A percentile compares a stretch with the other conserved stretches of the same genome.
Conservation (phyloP, 2,329 filamentous ascomycete genomes). For the Fusarium scirpi region DNA sequence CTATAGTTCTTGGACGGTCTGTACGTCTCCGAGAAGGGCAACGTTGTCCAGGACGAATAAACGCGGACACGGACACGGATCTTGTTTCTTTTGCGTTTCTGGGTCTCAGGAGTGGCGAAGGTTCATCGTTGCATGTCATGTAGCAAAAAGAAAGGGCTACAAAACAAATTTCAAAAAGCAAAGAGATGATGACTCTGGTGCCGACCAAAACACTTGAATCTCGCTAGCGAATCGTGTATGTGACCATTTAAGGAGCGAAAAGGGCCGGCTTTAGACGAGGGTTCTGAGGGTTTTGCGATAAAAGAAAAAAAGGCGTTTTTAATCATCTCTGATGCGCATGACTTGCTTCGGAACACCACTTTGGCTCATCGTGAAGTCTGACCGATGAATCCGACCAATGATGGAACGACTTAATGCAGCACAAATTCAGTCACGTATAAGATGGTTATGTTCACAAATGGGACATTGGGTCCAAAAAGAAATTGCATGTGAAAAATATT, state of each 20-base stretch:
- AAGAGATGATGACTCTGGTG: constrained; percentile 52
- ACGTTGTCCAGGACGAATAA: constrained; percentile 84
- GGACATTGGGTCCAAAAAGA: neutral
- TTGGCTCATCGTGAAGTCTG: constrained; percentile 20
- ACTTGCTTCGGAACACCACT: constrained; percentile 24
- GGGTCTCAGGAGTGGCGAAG: constrained; percentile 73
- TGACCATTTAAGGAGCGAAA: constrained; percentile 38
- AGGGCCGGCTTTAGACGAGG: constrained; percentile 40
- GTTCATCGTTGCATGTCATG: constrained; percentile 72
- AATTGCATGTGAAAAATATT: constrained; percentile 19
- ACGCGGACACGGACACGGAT: constrained; percentile 55
- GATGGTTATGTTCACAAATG: neutral
- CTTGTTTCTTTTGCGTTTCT: constrained; percentile 69
- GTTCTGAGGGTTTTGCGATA: constrained; percentile 33
- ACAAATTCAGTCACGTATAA: constrained; percentile 1
- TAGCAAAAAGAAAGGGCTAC: constrained; percentile 63
- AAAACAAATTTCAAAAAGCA: constrained; percentile 56
- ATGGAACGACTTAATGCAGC: neutral
- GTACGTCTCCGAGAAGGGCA: constrained; percentile 99
- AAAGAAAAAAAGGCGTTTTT: constrained; percentile 37
- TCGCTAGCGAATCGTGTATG: constrained; percentile 32
- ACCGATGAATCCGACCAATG: constrained; percentile 3
- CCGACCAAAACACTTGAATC: constrained; percentile 37
- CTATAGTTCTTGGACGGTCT: constrained; percentile 97
- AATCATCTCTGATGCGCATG: constrained; percentile 31